Base-by-base conservation (phyloP, 495 filamentous ascomycete genomes). In the Jackrogersella minutella region DNA sequence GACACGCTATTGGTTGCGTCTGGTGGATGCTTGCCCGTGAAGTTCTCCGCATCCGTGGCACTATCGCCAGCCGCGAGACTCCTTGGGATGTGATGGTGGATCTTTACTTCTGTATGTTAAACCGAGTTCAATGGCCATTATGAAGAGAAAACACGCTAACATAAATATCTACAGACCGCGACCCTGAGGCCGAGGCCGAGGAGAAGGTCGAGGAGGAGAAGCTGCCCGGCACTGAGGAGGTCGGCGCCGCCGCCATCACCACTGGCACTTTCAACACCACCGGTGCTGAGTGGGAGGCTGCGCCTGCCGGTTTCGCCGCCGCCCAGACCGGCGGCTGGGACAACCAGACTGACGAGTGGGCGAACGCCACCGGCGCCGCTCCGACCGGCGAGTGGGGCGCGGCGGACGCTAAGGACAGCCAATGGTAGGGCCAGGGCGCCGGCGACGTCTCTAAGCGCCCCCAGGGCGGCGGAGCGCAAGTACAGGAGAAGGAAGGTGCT, bases 11-110 rank as follows among this genome's bases (percentile, higher is more conserved):
- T 72, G 95, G 95, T 84, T 86, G 95, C 68, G 81, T 99, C 86
- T 99, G 95, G 95, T 99, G 95, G 95, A 91, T 99, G 90, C 86
- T 99, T 69, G 93, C 95, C 76, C 95, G 95, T 86, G 95, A 99
- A 88, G 93, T 99, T 76, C 94, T 98, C 80, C 92, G 95, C 81
- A 91, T 99, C 72, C 92, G 95, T 74, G 95, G 96, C 70, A 97
- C 93, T 69, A 90, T 99, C 71, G 90, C 92, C 72, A 90, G 86
- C 84, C 92, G 95, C 71, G 96, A 98, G 78, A 88, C 88, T 51
- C 91, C 96, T 79, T 99, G 95, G 95, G 95, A 99, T 74, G 89
- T 93, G 79, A 97, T 98, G 90, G 91, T 93, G 72, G 95, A 99
- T 89, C 87, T 99, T 71, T 99, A 99, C 92, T 99, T 99, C 88